Conservation (phyloP, 176 grass and related monocot genomes). For the Avena eriantha region DNA sequence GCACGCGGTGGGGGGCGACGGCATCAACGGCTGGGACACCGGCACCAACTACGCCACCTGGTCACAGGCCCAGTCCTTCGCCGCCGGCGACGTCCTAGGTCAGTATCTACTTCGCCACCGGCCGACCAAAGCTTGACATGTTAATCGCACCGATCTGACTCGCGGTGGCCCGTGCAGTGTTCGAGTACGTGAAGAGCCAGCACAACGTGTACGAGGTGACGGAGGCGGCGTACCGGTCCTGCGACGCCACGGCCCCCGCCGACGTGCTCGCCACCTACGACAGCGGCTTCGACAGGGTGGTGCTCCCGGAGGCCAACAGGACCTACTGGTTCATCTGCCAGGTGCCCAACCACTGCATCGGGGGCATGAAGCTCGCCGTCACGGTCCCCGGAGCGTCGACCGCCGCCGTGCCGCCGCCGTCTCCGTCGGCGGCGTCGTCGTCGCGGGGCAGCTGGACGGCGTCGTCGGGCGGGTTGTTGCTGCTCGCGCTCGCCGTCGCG, state of each 20-base stretch:
- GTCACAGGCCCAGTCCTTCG: conserved; percentile 30
- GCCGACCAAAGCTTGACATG: too few relatives aligned
- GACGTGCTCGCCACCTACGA: conserved; percentile 41
- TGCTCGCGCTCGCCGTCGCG: too few relatives aligned
- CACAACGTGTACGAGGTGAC: conserved; percentile 61
- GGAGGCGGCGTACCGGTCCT: conserved; percentile 48
- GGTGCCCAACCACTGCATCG: conserved; percentile 47
- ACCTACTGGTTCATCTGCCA: conserved; percentile 69
- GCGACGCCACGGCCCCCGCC: conserved; percentile 8
- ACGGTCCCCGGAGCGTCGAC: not conserved
- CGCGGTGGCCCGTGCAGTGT: conserved; percentile 29
- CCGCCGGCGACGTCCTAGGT: conserved; percentile 53
- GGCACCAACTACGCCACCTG: conserved; percentile 54
- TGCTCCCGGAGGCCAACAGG: conserved; percentile 36
- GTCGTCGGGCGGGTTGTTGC: too few relatives aligned
- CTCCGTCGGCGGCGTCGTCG: not conserved
- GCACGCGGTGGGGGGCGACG: conserved; percentile 33
- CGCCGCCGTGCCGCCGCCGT: not conserved
- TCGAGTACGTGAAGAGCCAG: conserved; percentile 53
- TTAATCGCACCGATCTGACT: too few relatives aligned
- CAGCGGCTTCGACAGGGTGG: conserved; percentile 53
- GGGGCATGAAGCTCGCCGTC: conserved; percentile 55
- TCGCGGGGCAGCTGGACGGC: not conserved
- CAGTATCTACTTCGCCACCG: too few relatives aligned
- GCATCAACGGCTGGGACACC: conserved; percentile 35